Evolutionary conservation across 2,329 filamentous ascomycete species (phyloP).

Genomic region (Calonectria leucothoes): DNA sequence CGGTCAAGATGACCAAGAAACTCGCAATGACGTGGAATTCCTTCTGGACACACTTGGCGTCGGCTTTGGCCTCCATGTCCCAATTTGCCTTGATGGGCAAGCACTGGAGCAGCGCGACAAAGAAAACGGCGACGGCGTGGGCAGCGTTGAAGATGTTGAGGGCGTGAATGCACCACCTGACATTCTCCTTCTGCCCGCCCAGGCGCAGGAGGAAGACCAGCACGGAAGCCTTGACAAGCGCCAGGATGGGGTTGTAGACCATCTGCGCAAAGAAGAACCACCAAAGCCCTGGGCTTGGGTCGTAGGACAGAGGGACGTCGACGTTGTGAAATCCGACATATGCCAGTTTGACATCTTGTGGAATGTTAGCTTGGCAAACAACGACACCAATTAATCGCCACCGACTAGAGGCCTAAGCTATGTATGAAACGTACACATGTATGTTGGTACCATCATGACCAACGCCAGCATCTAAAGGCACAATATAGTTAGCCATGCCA

Average conservation of each 20-base stretch:
- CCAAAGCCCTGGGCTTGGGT: slow-evolving; percentile 18
- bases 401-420: neutral
- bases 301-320: slow-evolving; percentile 15
- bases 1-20: slow-evolving; percentile 53
- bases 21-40: slow-evolving; percentile 47
- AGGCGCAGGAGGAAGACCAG: slow-evolving; percentile 56
- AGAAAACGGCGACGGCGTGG: slow-evolving; percentile 49
- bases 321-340: slow-evolving; percentile 23
- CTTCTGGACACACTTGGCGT: slow-evolving; percentile 40
- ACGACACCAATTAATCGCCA: neutral
- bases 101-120: slow-evolving; percentile 54
- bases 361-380: neutral
- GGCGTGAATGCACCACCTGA: slow-evolving; percentile 43
- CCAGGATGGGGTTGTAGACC: slow-evolving; percentile 58
- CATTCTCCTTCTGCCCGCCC: slow-evolving; percentile 45
- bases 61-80: neutral
- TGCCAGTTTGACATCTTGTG: slow-evolving; percentile 20
- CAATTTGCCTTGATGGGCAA: slow-evolving; percentile 38
- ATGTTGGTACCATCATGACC: slow-evolving; percentile 23
- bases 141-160: slow-evolving; percentile 48
- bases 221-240: slow-evolving; percentile 57
- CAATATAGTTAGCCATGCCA: slow-evolving; percentile 9
- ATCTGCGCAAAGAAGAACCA: slow-evolving; percentile 54
- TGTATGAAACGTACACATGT: neutral
- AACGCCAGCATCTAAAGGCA: slow-evolving; percentile 17